These are phyloP conservation scores for Ogataea ganodermae DNA, from an alignment of 805 yeast genomes.

Conservation along the genomic window DNA sequence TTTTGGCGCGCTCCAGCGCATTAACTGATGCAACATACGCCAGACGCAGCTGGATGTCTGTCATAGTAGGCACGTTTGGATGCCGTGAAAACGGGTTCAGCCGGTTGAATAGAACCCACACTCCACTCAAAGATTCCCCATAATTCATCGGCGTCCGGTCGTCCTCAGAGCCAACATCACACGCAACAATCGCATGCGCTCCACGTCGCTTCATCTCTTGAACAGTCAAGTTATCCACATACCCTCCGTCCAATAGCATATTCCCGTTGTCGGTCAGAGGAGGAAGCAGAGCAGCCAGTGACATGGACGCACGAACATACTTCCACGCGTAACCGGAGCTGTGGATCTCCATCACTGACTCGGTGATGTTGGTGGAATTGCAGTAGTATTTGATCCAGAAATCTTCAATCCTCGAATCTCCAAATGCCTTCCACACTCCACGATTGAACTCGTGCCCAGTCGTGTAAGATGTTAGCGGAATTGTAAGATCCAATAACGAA, in stretches of 20 bases:
- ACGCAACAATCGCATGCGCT: conserved; percentile 83
- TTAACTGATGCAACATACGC: conserved; percentile 95
- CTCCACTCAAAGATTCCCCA: conserved; percentile 91
- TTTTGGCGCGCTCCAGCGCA: conserved; percentile 86
- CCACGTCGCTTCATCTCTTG: conserved; percentile 89
- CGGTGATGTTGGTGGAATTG: conserved; percentile 93
- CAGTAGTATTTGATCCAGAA: conserved; percentile 90
- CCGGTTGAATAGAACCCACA: conserved; percentile 85
- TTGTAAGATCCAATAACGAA: conserved; percentile 77
- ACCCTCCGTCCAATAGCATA: conserved; percentile 95
- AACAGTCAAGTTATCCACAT: conserved; percentile 91
- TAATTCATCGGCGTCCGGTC: conserved; percentile 87
- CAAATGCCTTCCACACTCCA: conserved; percentile 96
- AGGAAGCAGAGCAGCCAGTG: conserved; percentile 90
- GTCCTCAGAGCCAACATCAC: conserved; percentile 94
- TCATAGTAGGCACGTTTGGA: conserved; percentile 90
- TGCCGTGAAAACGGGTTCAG: conserved; percentile 87
- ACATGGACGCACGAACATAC: conserved; percentile 93
- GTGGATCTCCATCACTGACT: conserved; percentile 93
- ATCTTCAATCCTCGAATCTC: conserved; percentile 90
- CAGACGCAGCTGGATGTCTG: conserved; percentile 88
- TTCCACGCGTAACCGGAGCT: conserved; percentile 94
- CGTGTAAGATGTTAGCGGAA: conserved; percentile 91
- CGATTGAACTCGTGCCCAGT: conserved; percentile 97
- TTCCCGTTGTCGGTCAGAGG: conserved; percentile 86